Conservation (phyloP, 2,329 filamentous ascomycete species). For the Hymenoscyphus salicellus region DNA sequence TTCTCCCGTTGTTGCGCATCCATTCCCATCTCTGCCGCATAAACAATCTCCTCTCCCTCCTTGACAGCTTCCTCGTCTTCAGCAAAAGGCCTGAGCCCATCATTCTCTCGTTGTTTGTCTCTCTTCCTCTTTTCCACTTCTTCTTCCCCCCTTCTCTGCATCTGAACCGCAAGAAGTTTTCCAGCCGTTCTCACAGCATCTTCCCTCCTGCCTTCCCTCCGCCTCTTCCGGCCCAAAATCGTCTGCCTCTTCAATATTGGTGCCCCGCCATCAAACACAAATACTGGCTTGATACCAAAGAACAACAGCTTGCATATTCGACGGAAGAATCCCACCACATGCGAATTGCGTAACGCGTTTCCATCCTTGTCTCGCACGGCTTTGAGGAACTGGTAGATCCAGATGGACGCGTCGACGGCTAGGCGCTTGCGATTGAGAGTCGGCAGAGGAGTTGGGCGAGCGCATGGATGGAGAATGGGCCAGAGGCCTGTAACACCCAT, state of each 20-base stretch:
- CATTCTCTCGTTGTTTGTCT: conserved; percentile 37
- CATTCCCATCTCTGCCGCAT: conserved; percentile 87
- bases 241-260: conserved; percentile 89
- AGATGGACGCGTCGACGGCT: conserved; percentile 96
- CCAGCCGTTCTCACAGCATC: conserved; percentile 91
- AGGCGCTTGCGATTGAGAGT: conserved; percentile 95
- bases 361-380: conserved; percentile 98
- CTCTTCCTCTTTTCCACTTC: conserved; percentile 65
- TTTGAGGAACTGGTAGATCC: conserved; percentile 99
- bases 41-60: conserved; percentile 68
- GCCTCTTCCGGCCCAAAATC: conserved; percentile 71
- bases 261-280: conserved; percentile 96
- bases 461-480: conserved; percentile 93
- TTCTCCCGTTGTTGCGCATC: conserved; percentile 70
- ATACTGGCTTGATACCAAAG: conserved; percentile 93
- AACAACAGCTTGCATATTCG: conserved; percentile 97
- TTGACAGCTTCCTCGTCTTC: conserved; percentile 67
- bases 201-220: conserved; percentile 83
- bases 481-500: conserved; percentile 99
- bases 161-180: conserved; percentile 87
- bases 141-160: conserved; percentile 86
- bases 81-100: conserved; percentile 41
- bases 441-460: conserved; percentile 91
- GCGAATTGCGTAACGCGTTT: conserved; percentile 91
- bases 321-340: conserved; percentile 96